Base-by-base conservation (phyloP, 1,139 yeast species). In the Geotrichum phurueaensis region DNA sequence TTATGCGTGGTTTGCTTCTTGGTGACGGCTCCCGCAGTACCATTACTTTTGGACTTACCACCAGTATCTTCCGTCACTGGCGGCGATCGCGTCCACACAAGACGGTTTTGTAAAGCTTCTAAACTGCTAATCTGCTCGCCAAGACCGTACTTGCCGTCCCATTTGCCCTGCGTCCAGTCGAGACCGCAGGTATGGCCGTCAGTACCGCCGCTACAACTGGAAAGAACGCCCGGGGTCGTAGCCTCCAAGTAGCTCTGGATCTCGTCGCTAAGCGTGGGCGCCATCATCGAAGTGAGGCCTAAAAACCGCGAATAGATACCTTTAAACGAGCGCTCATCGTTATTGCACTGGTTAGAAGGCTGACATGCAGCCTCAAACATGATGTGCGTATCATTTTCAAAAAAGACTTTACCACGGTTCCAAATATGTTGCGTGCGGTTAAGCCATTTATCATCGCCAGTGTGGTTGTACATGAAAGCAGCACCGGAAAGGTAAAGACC, bases 91-190 rank as follows among this genome's bases (percentile, higher is more conserved):
- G 73, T 66, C 58, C 70, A 70, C 18, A 78, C 73, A 47, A 83
- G 69, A 58, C 81, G 66, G 51, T 78, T 85, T 66, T 85, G 88
- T 70, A 91, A 81, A 3, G 83, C 84, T 72, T 91, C 97, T 61
- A 91, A 77, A 0, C 97, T 96, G 55, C 84, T 75, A 88, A 92
- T 89, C 73, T 92, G 97, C 74, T 92, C 97, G 65, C 98, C 98
- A 48, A 92, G 79, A n/a, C 98, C 98, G 68, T 82, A 91, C 56
- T 68, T 72, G 2, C 85, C 86, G 73, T 92, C 98, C 87, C 91
- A 92, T 18, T 83, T 82, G 56, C 75, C 78, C 33, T 75, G 69
- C 52, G 82, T 76, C 98, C 98, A 92, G 71, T 87, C 81, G 62
- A 84, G 73, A 53, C 97, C 97, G 78, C 98, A 92, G 0, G 97